Evolutionary conservation across 345 rosid genomes (phyloP).

Genomic region (Hypericum androsaemum): DNA sequence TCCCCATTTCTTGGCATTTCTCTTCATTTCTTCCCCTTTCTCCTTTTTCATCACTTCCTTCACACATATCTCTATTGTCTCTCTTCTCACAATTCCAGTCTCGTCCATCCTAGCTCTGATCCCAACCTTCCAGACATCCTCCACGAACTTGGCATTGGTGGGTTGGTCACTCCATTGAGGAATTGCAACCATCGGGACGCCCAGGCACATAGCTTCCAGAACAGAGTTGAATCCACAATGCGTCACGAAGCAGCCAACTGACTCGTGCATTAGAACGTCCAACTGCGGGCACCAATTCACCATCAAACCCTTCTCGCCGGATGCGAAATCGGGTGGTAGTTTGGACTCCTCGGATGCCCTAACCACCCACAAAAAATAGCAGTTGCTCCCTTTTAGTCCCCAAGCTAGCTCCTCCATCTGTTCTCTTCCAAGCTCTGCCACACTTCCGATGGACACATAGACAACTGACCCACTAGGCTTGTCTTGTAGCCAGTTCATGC

Average conservation of each 20-base stretch:
- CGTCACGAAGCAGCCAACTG: background rate
- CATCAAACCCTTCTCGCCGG: background rate
- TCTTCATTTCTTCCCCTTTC: background rate
- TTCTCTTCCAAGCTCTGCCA: slow-evolving; percentile 29
- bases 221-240: slow-evolving; percentile 1
- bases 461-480: slow-evolving; percentile 38
- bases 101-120: background rate
- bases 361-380: background rate
- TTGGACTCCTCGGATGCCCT: background rate
- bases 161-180: background rate
- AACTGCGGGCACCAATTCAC: slow-evolving; percentile 1
- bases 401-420: slow-evolving; percentile 44
- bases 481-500: slow-evolving; percentile 40
- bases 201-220: background rate
- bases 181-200: background rate
- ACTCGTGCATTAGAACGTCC: background rate
- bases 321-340: background rate
- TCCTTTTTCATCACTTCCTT: background rate
- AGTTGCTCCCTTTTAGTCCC: slow-evolving; percentile 27
- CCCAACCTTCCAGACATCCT: background rate
- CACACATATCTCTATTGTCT: background rate
- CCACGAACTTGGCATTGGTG: background rate
- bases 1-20: background rate
- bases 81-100: background rate
- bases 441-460: slow-evolving; percentile 50